Conservation (phyloP, 2,329 filamentous ascomycete species). For the Monilinia vaccinii-corymbosi region DNA sequence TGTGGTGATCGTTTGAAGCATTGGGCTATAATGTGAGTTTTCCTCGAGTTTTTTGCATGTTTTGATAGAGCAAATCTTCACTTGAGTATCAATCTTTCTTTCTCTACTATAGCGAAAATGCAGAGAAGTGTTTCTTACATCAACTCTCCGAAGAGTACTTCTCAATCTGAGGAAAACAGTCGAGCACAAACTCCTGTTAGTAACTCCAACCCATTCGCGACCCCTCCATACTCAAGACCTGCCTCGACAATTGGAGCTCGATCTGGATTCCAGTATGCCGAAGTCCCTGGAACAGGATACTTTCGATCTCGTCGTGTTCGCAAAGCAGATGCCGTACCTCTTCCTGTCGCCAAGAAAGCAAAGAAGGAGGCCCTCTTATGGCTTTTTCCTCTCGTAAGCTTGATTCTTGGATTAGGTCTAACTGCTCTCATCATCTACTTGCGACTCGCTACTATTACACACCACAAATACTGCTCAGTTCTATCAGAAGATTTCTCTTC, state of each 20-base stretch:
- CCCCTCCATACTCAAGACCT: slow-evolving; percentile 13
- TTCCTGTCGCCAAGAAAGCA: slow-evolving; percentile 61
- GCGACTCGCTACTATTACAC: slow-evolving; percentile 57
- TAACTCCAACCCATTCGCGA: slow-evolving; percentile 14
- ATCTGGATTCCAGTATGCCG: slow-evolving; percentile 17
- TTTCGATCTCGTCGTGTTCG: slow-evolving; percentile 66
- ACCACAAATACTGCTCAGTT: slow-evolving; percentile 68
- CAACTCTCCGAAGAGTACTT: neutral
- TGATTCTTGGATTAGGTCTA: slow-evolving; percentile 57
- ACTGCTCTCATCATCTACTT: slow-evolving; percentile 65
- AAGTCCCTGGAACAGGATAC: slow-evolving; percentile 34
- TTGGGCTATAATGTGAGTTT: slow-evolving; percentile 10
- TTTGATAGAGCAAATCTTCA: neutral
- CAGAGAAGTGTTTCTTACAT: neutral
- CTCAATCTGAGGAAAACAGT: slow-evolving; percentile 8
- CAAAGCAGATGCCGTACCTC: slow-evolving; percentile 62
- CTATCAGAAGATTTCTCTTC: slow-evolving; percentile 35
- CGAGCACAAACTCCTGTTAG: slow-evolving; percentile 3
- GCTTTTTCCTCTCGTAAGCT: slow-evolving; percentile 63
- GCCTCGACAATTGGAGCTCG: slow-evolving; percentile 13
- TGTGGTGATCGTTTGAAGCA: slow-evolving; percentile 1
- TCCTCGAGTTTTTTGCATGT: neutral
- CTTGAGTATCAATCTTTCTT: neutral
- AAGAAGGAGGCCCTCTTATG: slow-evolving; percentile 74
- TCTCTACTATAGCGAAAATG: slow-evolving; percentile 1